These are phyloP conservation scores for Ceratocystis huliohia DNA, from an alignment of 2,329 filamentous ascomycete species.

Conservation along the genomic window DNA sequence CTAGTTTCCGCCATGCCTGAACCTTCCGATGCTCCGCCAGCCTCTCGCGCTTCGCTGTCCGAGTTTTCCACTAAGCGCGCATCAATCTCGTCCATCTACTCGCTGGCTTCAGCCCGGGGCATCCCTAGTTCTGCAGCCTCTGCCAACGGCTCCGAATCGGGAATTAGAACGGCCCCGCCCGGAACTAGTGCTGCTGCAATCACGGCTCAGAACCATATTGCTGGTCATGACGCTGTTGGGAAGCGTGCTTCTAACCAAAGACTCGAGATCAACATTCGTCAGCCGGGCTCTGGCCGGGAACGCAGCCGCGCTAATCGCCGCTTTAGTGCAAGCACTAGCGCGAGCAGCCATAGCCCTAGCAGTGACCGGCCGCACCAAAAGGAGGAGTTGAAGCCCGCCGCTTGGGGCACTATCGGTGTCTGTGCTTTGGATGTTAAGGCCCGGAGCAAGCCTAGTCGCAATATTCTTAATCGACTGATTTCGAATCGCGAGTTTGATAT, in stretches of 20 bases:
- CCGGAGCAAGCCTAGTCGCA: slow-evolving; percentile 89
- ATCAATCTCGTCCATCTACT: slow-evolving; percentile 62
- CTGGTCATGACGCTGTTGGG: slow-evolving; percentile 20
- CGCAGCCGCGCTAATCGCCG: slow-evolving; percentile 59
- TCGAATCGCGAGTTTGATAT: slow-evolving; percentile 89
- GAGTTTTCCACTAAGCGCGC: slow-evolving; percentile 49
- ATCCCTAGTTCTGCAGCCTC: slow-evolving; percentile 41
- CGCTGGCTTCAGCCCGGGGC: slow-evolving; percentile 48
- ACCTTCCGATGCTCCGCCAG: slow-evolving; percentile 26
- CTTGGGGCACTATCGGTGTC: slow-evolving; percentile 67
- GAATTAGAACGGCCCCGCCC: slow-evolving; percentile 22
- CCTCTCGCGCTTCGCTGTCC: slow-evolving; percentile 37
- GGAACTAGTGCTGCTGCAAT: slow-evolving; percentile 14
- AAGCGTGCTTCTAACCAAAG: slow-evolving; percentile 14
- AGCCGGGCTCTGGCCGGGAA: slow-evolving; percentile 42
- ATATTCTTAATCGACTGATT: slow-evolving; percentile 86
- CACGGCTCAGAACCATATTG: slow-evolving; percentile 15
- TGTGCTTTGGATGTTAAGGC: slow-evolving; percentile 94
- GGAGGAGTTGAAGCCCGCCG: slow-evolving; percentile 47
- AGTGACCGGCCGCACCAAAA: slow-evolving; percentile 53
- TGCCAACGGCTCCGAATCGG: slow-evolving; percentile 40
- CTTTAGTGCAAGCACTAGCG: slow-evolving; percentile 69
- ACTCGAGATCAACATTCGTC: slow-evolving; percentile 26
- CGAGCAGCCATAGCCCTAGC: slow-evolving; percentile 68
- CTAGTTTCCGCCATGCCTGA: not conserved